These are phyloP conservation scores for Lodderomyces orthopsilosis DNA, from an alignment of 1,139 yeast species.

Conservation along the genomic window DNA sequence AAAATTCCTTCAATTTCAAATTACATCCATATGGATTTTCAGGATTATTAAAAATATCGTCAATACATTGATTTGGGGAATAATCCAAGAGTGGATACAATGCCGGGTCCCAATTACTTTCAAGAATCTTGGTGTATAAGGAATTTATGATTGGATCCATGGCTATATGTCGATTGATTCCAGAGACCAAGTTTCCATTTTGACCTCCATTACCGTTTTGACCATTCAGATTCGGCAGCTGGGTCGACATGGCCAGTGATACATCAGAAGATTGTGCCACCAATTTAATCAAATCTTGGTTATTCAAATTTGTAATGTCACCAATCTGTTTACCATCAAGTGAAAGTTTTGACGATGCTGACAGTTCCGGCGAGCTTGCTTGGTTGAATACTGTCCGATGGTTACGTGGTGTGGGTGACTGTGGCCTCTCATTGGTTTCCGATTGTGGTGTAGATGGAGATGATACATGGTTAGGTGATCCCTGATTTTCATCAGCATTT, in stretches of 20 bases:
- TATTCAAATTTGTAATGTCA: slow-evolving; percentile 4
- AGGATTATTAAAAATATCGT: slow-evolving; percentile 59
- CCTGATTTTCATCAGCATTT: background rate
- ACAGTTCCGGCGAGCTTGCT: slow-evolving; percentile 1
- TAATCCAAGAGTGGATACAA: slow-evolving; percentile 57
- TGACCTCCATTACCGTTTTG: background rate
- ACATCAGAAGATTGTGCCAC: slow-evolving; percentile 6
- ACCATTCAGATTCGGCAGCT: background rate
- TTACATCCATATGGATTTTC: slow-evolving; percentile 69
- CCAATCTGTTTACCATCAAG: slow-evolving; percentile 1
- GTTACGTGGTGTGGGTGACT: background rate
- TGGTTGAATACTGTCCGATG: slow-evolving; percentile 1
- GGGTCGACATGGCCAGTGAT: background rate
- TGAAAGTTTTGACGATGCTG: slow-evolving; percentile 3
- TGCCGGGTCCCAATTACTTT: slow-evolving; percentile 76
- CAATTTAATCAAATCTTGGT: slow-evolving; percentile 4
- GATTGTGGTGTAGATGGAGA: slow-evolving; percentile 4
- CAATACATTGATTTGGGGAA: slow-evolving; percentile 69
- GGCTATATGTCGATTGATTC: slow-evolving; percentile 17
- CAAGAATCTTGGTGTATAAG: slow-evolving; percentile 60
- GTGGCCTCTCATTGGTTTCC: background rate
- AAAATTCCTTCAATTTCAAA: slow-evolving; percentile 23
- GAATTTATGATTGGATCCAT: slow-evolving; percentile 53
- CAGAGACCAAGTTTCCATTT: background rate
- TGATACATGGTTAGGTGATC: background rate